Evolutionary conservation across 352 stramenopile species (phyloP), one percentile per base, ranked within the genome.

Genomic region (Phytophthora pseudosyringae): DNA sequence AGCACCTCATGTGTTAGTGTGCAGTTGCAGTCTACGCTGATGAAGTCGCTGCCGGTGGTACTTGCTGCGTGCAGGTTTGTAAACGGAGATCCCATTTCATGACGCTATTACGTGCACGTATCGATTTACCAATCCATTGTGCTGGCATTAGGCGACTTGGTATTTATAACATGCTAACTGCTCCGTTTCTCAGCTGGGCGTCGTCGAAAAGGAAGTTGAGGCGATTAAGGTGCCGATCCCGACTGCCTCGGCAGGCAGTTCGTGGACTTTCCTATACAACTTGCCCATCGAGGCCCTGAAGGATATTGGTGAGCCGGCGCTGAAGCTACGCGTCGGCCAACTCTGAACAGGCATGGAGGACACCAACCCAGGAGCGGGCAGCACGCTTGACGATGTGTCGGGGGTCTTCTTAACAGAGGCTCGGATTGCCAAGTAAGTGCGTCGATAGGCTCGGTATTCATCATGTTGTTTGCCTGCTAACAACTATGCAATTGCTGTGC

Each of bases 391-490:
- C 33, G 71, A 88, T 54, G 74, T 77, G 28, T 75, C 74, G 39
- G 73, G 79, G 18, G 81, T 93, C 25, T 94, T 92, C 73, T 70
- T 94, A 45, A 94, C 86, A 7, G 86, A 94, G 63, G 73, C 86
- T 39, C 78, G 83, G 16, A 80, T 93, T 66, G 67, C 67, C 45
- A 81, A 83, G 67, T 81, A 62, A 35, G 75, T 59, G 12, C n/a
- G 32, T 49, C n/a, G 13, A 3, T 36, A 16, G 55, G 8, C 3
- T 43, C 35, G 10, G 12, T 49, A 35, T 15, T 11, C 7, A 12
- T 38, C 21, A 7, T 41, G 35, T n/a, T 55, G 10, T 41, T 12
- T 11, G 41, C 28, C 6, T 26, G 16, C 28, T 65, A 43, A 63
- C 18, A 32, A 12, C 21, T 29, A 41, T 13, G 26, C 5, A 12